These are phyloP conservation scores for Anthostomella pinea DNA, from an alignment of 2,329 filamentous ascomycete species.

Conservation along the genomic window DNA sequence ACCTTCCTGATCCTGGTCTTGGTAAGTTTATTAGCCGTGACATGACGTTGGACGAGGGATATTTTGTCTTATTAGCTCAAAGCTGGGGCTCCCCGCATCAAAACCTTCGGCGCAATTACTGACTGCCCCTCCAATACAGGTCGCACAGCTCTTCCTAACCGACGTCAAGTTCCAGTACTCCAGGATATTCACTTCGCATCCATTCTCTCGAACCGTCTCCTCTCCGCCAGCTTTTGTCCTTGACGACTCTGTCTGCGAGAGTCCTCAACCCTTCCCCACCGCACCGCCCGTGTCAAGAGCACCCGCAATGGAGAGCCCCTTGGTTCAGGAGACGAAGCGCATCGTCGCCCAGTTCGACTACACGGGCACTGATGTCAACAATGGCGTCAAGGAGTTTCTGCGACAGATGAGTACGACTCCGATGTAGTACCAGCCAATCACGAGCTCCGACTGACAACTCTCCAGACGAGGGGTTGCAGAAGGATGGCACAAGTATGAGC, in stretches of 20 bases:
- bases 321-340: conserved; percentile 69
- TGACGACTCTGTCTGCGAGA: conserved; percentile 52
- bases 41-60: conserved; percentile 6
- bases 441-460: conserved; percentile 14
- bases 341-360: conserved; percentile 87
- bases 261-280: conserved; percentile 52
- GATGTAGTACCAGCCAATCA: not conserved
- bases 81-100: conserved; percentile 15
- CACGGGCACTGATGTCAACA: conserved; percentile 71
- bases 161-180: conserved; percentile 46
- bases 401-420: conserved; percentile 67
- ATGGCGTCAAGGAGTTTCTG: conserved; percentile 81
- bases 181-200: conserved; percentile 32
- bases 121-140: conserved; percentile 35
- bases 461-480: conserved; percentile 74
- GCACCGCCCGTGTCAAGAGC: conserved; percentile 52
- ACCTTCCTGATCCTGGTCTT: conserved; percentile 25
- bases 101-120: conserved; percentile 23
- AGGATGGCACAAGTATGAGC: conserved; percentile 77
- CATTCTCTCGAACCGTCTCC: conserved; percentile 35
- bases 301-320: conserved; percentile 52
- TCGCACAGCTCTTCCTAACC: conserved; percentile 51
- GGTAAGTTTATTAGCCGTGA: too few species aligned
- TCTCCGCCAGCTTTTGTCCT: conserved; percentile 42
- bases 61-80: conserved; percentile 17